phyloP scores from a whole-genome alignment of 1,139 yeast species.

The Sugiyamaella paludigena region DNA sequence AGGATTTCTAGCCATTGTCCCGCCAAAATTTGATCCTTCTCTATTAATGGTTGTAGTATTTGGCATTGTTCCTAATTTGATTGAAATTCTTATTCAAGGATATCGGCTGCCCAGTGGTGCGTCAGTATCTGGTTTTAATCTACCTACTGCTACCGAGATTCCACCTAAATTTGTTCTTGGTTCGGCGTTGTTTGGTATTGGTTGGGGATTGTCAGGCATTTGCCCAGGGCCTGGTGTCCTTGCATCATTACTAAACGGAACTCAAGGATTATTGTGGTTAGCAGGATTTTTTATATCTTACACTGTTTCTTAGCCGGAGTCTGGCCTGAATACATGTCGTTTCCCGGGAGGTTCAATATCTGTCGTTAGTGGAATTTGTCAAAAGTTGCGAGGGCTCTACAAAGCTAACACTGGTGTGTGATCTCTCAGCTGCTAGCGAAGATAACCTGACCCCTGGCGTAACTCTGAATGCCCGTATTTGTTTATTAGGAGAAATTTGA shows the following conservation, averaged over 20 bases:
- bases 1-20: constrained; percentile 44
- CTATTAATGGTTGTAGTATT: constrained; percentile 43
- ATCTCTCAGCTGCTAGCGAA: too few relatives aligned
- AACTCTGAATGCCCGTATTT: too few relatives aligned
- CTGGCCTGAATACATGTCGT: too few relatives aligned
- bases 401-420: too few relatives aligned
- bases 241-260: constrained; percentile 25
- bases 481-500: too few relatives aligned
- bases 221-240: constrained; percentile 50
- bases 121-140: constrained; percentile 24
- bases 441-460: too few relatives aligned
- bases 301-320: constrained; percentile 11
- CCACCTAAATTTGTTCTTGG: constrained; percentile 39
- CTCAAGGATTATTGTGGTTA: constrained; percentile 28
- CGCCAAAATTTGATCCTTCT: constrained; percentile 46
- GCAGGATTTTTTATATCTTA: constrained; percentile 23
- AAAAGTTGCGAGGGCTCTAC: too few relatives aligned
- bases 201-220: constrained; percentile 49
- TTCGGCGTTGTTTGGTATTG: constrained; percentile 44
- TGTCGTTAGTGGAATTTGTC: too few relatives aligned
- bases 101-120: constrained; percentile 20
- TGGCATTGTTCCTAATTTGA: constrained; percentile 45
- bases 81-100: constrained; percentile 23
- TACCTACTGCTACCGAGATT: constrained; percentile 30
- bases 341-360: too few relatives aligned